phyloP scores from a whole-genome alignment of 352 stramenopile species.

The Phytophthora boehmeriae region DNA sequence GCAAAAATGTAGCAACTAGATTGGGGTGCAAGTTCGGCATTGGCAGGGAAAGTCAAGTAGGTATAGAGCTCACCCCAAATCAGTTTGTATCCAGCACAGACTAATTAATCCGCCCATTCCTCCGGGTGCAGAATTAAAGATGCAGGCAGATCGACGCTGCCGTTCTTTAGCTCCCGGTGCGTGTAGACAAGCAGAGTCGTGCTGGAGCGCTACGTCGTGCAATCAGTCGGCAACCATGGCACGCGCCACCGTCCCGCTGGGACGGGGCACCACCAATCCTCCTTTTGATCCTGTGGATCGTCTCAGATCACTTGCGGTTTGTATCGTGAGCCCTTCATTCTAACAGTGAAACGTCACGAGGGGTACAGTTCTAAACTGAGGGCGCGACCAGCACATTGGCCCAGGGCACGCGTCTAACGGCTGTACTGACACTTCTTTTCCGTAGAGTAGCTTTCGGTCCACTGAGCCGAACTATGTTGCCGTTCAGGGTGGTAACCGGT shows the following conservation, averaged over 20 bases:
- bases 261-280: constrained; percentile 1
- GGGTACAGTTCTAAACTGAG: constrained; percentile 18
- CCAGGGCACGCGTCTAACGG: constrained; percentile 22
- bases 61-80: too few relatives aligned
- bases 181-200: too few relatives aligned
- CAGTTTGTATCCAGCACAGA: too few relatives aligned
- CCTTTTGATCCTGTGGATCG: not conserved
- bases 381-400: constrained; percentile 24
- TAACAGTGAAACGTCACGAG: constrained; percentile 28
- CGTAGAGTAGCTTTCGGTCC: constrained; percentile 24
- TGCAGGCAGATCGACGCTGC: too few relatives aligned
- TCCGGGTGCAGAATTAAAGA: too few relatives aligned
- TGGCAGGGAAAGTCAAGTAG: too few relatives aligned
- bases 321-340: constrained; percentile 6
- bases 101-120: too few relatives aligned
- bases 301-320: constrained; percentile 1
- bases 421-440: constrained; percentile 34
- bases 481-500: not conserved
- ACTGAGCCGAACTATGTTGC: constrained; percentile 13
- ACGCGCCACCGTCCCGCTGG: constrained; percentile 18
- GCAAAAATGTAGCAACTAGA: too few relatives aligned
- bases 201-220: constrained; percentile 3
- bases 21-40: too few relatives aligned
- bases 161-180: too few relatives aligned
- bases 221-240: constrained; percentile 8